Base-by-base conservation (phyloP, 345 rosid species). In the Leavenworthia alabamica region DNA sequence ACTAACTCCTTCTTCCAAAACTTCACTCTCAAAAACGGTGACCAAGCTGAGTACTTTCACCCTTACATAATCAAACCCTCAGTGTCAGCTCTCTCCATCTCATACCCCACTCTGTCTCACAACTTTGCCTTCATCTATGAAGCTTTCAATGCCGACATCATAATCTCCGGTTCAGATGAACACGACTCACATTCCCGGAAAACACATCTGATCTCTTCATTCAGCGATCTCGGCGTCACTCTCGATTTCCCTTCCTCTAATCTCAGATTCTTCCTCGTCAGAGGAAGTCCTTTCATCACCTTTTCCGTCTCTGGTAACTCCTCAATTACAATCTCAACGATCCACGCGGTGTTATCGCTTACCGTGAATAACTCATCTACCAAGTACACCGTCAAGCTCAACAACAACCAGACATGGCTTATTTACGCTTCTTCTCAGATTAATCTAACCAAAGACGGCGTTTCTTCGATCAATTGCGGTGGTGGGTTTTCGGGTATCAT, bases 1-100 rank as follows among this genome's bases (percentile, higher is more conserved):
- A 93, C 97, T 8, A 86, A 83, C 58, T 87, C 89, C 44, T 89
- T 87, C 81, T 93, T 93, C 81, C 97, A 93, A 43, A 93, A 93
- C 74, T 87, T 85, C 61, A 75, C 94, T 53, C 89, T 93, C 29
- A 87, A 87, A 32, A 80, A 76, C 26, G 99, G 97, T 35, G 86
- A 85, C 43, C 88, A 86, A 40, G 81, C 84, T 1, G 99, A 93
- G 55, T 93, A 93, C 72, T 82, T 93, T 66, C 97, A 93, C 22
- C 99, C 99, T 1, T 93, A 93, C 74, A 83, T 89, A 56, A 35
- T 93, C 61, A 86, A 93, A 75, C 80, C 90, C 1, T 79, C 86
- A 0, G 26, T 7, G 6, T 79, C 85, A 8, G 83, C 96, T 29
- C 68, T 93, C 73, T 81, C 96, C 1, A 45, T 93, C 73, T 85